Percentiles rank a stretch among this genome's conserved stretches.
These are phyloP conservation scores for Pichia ethanolica DNA, from an alignment of 805 yeast species.

Conservation along the genomic window DNA sequence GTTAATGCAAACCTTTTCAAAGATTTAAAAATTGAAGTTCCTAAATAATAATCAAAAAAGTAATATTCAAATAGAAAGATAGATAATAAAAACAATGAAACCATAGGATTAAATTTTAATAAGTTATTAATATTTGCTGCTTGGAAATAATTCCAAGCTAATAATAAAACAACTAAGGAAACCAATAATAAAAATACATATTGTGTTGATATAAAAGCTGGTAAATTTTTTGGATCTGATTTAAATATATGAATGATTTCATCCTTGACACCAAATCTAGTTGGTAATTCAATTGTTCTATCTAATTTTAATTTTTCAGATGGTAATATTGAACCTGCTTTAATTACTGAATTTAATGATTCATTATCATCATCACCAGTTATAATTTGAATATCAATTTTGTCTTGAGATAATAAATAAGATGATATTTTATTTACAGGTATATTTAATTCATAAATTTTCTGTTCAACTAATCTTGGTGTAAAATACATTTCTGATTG, in stretches of 20 bases:
- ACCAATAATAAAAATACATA: slow-evolving; percentile 40
- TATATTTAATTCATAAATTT: slow-evolving; percentile 8
- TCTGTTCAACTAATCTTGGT: slow-evolving; percentile 14
- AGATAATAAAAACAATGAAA: slow-evolving; percentile 33
- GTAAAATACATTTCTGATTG: slow-evolving; percentile 16
- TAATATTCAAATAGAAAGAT: slow-evolving; percentile 44
- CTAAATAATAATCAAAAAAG: slow-evolving; percentile 51
- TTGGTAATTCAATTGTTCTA: slow-evolving; percentile 14
- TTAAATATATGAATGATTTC: slow-evolving; percentile 62
- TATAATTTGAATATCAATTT: slow-evolving; percentile 19
- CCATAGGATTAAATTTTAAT: slow-evolving; percentile 26
- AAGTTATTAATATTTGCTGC: slow-evolving; percentile 32
- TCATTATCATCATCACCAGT: slow-evolving; percentile 21
- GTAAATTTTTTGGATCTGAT: slow-evolving; percentile 44
- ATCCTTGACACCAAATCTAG: slow-evolving; percentile 42
- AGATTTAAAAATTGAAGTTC: slow-evolving; percentile 54
- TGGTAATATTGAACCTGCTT: slow-evolving; percentile 18
- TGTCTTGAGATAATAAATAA: slow-evolving; percentile 14
- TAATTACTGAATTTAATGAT: slow-evolving; percentile 10
- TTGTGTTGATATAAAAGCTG: slow-evolving; percentile 41
- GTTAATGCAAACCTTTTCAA: slow-evolving; percentile 40
- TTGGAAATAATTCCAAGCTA: slow-evolving; percentile 34
- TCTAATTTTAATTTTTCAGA: slow-evolving; percentile 11
- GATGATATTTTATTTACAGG: slow-evolving; percentile 20
- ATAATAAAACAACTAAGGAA: slow-evolving; percentile 35